Percentiles rank a stretch among this genome's conserved stretches.
Conservation (phyloP, 1,284 basidiomycete species). For the Moniliophthora roreri region DNA sequence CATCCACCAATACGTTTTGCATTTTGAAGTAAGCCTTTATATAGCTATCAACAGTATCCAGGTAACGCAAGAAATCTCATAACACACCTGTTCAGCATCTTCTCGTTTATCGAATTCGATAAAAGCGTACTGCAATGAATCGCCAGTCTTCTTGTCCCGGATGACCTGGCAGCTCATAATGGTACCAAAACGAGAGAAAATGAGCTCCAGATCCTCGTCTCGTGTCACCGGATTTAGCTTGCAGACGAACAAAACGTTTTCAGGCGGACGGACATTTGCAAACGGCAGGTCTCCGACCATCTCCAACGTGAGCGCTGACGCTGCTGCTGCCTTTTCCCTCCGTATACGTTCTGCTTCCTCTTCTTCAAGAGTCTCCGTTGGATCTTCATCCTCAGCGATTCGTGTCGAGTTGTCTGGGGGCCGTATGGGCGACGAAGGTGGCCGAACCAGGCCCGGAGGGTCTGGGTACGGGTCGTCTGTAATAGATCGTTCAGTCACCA, state of each 20-base stretch:
- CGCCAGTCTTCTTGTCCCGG: conserved; percentile 92
- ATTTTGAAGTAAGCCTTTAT: conserved; percentile 96
- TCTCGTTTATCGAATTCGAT: conserved; percentile 96
- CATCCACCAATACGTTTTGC: conserved; percentile 99
- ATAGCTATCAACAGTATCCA: conserved; percentile 1
- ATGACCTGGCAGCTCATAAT: conserved; percentile 99
- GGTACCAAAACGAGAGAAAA: conserved; percentile 93
- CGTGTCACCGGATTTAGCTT: conserved; percentile 95
- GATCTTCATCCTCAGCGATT: conserved; percentile 91
- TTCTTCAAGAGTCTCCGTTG: conserved; percentile 72
- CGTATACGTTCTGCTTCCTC: conserved; percentile 81
- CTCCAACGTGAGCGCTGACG: conserved; percentile 94
- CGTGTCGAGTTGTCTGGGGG: conserved; percentile 84
- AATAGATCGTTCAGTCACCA: too few species aligned
- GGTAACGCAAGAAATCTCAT: conserved; percentile 16
- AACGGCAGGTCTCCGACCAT: conserved; percentile 99
- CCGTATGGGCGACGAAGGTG: conserved; percentile 75
- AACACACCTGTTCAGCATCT: conserved; percentile 83
- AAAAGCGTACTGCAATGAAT: conserved; percentile 97
- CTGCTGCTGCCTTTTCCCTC: conserved; percentile 83
- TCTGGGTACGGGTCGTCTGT: conserved; percentile 95
- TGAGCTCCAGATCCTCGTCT: conserved; percentile 96
- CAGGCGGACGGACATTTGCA: conserved; percentile 95
- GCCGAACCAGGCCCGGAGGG: conserved; percentile 70
- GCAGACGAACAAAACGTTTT: conserved; percentile 99